These are phyloP conservation scores for Simplicillium sp. DNA, from an alignment of 2,329 filamentous ascomycete genomes.

Conservation along the genomic window DNA sequence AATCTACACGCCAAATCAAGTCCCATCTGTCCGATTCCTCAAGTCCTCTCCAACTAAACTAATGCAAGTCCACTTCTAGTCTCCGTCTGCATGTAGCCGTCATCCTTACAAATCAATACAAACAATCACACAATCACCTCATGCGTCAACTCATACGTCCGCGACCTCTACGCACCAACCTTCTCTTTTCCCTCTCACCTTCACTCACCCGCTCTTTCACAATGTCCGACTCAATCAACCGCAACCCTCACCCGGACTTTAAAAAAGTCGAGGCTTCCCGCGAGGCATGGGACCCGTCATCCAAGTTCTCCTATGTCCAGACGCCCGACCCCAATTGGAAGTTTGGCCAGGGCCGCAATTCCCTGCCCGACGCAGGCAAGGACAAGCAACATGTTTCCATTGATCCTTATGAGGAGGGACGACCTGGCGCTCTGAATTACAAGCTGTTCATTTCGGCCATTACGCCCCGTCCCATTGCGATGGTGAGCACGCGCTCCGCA, in stretches of 20 bases:
- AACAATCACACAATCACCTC: background rate
- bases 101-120: background rate
- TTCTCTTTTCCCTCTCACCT: constrained; percentile 1
- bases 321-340: constrained; percentile 58
- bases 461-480: constrained; percentile 70
- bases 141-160: constrained; percentile 2
- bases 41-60: too few relatives aligned
- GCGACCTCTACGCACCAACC: background rate
- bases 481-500: constrained; percentile 43
- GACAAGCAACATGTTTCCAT: constrained; percentile 60
- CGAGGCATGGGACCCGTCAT: constrained; percentile 43
- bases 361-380: constrained; percentile 17
- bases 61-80: background rate
- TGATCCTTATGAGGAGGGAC: constrained; percentile 65
- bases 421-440: constrained; percentile 69
- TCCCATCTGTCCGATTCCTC: too few relatives aligned
- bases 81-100: background rate
- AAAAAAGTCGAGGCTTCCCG: constrained; percentile 59
- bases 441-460: constrained; percentile 81
- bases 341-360: constrained; percentile 56
- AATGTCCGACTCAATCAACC: constrained; percentile 27
- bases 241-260: constrained; percentile 68
- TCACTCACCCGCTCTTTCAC: constrained; percentile 6
- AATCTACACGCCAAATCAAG: too few relatives aligned
- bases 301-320: constrained; percentile 48